These are phyloP conservation scores for Neocatenulostroma microsporum DNA, from an alignment of 2,329 filamentous ascomycete genomes.

Conservation along the genomic window DNA sequence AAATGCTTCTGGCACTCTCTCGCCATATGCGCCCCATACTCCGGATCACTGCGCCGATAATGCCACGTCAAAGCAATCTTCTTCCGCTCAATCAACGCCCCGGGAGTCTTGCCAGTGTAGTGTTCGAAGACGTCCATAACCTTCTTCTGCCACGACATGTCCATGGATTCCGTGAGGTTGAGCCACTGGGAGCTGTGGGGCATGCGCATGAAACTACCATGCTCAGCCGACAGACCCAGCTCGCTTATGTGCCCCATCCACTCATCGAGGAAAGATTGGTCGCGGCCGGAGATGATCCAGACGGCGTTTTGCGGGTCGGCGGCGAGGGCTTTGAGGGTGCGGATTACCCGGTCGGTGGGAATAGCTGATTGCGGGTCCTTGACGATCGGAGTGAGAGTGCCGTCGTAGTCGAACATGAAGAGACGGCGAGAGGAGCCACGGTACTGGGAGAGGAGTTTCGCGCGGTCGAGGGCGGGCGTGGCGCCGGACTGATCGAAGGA, in stretches of 20 bases:
- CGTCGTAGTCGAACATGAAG: slow-evolving; percentile 99
- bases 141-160: slow-evolving; percentile 89
- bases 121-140: slow-evolving; percentile 78
- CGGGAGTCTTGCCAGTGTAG: slow-evolving; percentile 79
- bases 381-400: slow-evolving; percentile 91
- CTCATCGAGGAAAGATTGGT: slow-evolving; percentile 82
- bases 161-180: slow-evolving; percentile 74
- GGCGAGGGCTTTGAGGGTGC: slow-evolving; percentile 69
- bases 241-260: slow-evolving; percentile 86
- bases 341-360: slow-evolving; percentile 74
- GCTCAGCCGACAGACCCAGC: slow-evolving; percentile 91
- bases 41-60: slow-evolving; percentile 83
- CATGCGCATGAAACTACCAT: slow-evolving; percentile 87
- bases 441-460: slow-evolving; percentile 65
- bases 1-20: slow-evolving; percentile 75
- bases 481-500: slow-evolving; percentile 66
- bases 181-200: slow-evolving; percentile 73
- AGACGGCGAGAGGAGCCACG: slow-evolving; percentile 66
- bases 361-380: slow-evolving; percentile 83
- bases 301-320: slow-evolving; percentile 75
- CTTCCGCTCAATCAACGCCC: slow-evolving; percentile 92
- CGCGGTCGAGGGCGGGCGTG: slow-evolving; percentile 74
- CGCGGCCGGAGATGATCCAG: slow-evolving; percentile 97
- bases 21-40: slow-evolving; percentile 72
- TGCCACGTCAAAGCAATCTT: slow-evolving; percentile 95